Evolutionary conservation across 106 monocot genomes (phyloP).

Genomic region (Apostasia ramifera): DNA sequence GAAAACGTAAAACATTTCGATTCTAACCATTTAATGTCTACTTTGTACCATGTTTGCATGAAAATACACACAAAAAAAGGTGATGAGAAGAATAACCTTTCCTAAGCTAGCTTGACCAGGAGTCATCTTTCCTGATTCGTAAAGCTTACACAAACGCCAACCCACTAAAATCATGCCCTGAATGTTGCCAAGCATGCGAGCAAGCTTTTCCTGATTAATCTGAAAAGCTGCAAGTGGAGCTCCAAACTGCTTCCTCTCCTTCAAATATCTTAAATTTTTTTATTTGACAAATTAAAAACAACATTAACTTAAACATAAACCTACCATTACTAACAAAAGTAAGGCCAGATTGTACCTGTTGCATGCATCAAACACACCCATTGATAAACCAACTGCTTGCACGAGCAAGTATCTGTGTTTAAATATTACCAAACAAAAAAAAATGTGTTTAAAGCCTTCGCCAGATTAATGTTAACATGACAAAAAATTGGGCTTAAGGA

Average conservation of each 20-base stretch:
- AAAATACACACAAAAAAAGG: no score
- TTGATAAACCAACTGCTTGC: conserved; percentile 51
- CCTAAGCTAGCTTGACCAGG: conserved; percentile 43
- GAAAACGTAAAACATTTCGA: no score
- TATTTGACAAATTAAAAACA: neutral
- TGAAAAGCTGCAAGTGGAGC: conserved; percentile 87
- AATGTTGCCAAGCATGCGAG: conserved; percentile 79
- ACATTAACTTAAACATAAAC: no score
- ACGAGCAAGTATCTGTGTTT: conserved; percentile 32
- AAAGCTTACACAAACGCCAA: conserved; percentile 55
- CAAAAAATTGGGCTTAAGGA: no score
- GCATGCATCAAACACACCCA: conserved; percentile 51
- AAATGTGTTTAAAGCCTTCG: no score
- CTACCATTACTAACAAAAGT: neutral
- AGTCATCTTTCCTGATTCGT: conserved; percentile 96
- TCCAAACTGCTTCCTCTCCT: conserved; percentile 75
- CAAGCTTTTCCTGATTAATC: conserved; percentile 87
- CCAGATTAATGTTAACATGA: no score
- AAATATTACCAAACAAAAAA: neutral
- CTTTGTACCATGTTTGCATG: no score
- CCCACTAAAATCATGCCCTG: conserved; percentile 50
- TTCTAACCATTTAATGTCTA: conserved; percentile 24
- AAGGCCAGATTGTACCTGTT: conserved; percentile 17
- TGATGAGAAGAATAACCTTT: conserved; percentile 23
- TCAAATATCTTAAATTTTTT: conserved; percentile 24